Conservation (phyloP, 2,329 filamentous ascomycete genomes). For the Fusarium xyrophilum region DNA sequence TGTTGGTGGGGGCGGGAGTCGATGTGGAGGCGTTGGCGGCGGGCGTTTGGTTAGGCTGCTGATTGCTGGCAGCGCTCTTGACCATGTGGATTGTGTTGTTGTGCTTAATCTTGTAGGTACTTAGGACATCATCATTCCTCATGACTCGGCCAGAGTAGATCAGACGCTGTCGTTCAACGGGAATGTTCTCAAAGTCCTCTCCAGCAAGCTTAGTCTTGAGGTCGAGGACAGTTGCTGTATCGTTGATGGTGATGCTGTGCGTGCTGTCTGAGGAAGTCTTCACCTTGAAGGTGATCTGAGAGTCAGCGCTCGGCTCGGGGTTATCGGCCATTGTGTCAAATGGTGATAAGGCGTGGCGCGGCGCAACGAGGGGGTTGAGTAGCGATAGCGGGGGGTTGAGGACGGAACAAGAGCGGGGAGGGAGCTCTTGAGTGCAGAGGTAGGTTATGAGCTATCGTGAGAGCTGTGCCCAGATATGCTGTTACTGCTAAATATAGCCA, state of each 20-base stretch:
- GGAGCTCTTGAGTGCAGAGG: neutral
- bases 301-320: conserved; percentile 65
- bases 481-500: neutral
- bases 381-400: conserved; percentile 15
- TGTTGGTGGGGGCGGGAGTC: conserved; percentile 69
- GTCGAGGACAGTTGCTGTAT: conserved; percentile 78
- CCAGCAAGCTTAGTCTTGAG: conserved; percentile 88
- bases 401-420: conserved; percentile 9
- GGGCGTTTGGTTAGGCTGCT: conserved; percentile 45
- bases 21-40: conserved; percentile 51
- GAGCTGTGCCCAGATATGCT: neutral
- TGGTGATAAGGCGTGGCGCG: conserved; percentile 23
- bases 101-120: conserved; percentile 91
- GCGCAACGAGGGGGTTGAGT: conserved; percentile 28
- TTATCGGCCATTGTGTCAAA: conserved; percentile 67
- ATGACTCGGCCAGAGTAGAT: conserved; percentile 98
- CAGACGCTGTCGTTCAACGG: conserved; percentile 86
- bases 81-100: conserved; percentile 97
- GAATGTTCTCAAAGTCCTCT: conserved; percentile 83
- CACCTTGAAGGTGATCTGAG: conserved; percentile 92
- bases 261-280: conserved; percentile 94
- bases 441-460: neutral
- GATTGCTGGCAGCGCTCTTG: conserved; percentile 92
- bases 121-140: conserved; percentile 89
- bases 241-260: conserved; percentile 80